These are phyloP conservation scores for Agrostemma githago DNA, from an alignment of 148 eudicot genomes.

Conservation along the genomic window DNA sequence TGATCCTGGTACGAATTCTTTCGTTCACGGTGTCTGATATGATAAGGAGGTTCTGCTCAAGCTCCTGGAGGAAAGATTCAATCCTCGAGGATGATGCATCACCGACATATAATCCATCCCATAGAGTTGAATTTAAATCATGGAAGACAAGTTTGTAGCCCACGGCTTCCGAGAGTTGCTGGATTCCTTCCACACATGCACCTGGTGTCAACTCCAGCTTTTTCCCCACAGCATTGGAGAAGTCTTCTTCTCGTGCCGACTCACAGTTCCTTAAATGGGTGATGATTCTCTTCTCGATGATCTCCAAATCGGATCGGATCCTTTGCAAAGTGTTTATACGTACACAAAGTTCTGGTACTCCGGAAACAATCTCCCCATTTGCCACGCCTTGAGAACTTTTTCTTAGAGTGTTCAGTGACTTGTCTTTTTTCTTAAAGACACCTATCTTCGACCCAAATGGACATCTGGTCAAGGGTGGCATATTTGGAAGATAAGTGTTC, in stretches of 20 bases:
- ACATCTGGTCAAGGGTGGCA: conserved; percentile 96
- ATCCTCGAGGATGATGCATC: conserved; percentile 80
- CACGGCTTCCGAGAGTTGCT: conserved; percentile 63
- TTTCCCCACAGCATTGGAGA: conserved; percentile 54
- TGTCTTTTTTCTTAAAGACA: conserved; percentile 85
- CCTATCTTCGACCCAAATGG: conserved; percentile 58
- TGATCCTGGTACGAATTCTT: conserved; percentile 69
- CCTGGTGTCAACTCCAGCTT: conserved; percentile 70
- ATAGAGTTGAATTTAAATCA: conserved; percentile 57
- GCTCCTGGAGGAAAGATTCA: conserved; percentile 77
- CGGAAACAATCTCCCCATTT: conserved; percentile 49
- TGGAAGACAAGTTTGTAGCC: conserved; percentile 68
- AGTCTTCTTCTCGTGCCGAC: conserved; percentile 72
- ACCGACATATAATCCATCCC: conserved; percentile 85
- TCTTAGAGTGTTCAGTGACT: conserved; percentile 46
- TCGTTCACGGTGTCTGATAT: conserved; percentile 73
- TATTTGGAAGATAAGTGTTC: conserved; percentile 67
- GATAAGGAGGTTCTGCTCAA: conserved; percentile 57
- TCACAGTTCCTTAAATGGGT: conserved; percentile 85
- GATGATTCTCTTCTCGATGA: conserved; percentile 69
- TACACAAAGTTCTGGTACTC: conserved; percentile 60
- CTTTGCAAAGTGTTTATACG: conserved; percentile 72
- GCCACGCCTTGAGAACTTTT: conserved; percentile 73
- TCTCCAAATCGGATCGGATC: conserved; percentile 56
- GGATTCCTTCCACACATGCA: conserved; percentile 78